A percentile compares a stretch with the other conserved stretches of the same genome.
phyloP scores from a whole-genome alignment of 768 basidiomycete species.

The Hygrophoropsis aurantiaca region DNA sequence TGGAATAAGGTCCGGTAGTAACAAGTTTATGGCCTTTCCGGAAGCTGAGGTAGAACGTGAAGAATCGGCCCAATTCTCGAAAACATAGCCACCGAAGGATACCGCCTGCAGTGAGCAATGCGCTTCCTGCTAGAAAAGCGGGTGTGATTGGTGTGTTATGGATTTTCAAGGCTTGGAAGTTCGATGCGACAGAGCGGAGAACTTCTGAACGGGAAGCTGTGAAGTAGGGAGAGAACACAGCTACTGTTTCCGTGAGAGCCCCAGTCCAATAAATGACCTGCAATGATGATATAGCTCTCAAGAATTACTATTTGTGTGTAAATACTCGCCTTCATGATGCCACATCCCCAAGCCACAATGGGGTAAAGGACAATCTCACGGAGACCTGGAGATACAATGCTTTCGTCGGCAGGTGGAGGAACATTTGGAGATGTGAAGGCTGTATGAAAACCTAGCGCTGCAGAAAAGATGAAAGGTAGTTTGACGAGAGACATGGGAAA shows the following conservation, averaged over 20 bases:
- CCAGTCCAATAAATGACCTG: constrained; percentile 4
- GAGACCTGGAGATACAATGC: constrained; percentile 33
- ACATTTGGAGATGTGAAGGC: constrained; percentile 47
- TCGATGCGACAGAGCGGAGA: constrained; percentile 4
- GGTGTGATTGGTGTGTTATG: constrained; percentile 1
- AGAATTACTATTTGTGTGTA: constrained; percentile 23
- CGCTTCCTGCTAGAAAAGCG: constrained; percentile 33
- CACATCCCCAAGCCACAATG: too few relatives aligned
- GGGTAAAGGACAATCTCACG: constrained; percentile 36
- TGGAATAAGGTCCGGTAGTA: constrained; percentile 30
- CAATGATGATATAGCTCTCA: background rate
- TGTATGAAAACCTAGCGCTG: constrained; percentile 41
- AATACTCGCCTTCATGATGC: too few relatives aligned
- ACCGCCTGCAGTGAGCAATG: constrained; percentile 35
- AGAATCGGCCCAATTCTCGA: constrained; percentile 31
- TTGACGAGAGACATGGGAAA: constrained; percentile 27
- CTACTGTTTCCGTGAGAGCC: constrained; percentile 2
- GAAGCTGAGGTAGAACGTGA: constrained; percentile 15
- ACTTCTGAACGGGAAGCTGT: constrained; percentile 24
- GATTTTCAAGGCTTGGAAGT: too few relatives aligned
- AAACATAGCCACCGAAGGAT: constrained; percentile 43
- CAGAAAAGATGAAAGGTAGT: constrained; percentile 40
- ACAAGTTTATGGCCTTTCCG: constrained; percentile 21
- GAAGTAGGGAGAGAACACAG: background rate
- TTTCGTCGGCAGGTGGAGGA: constrained; percentile 32